phyloP scores from a whole-genome alignment of 2,329 filamentous ascomycete genomes.

The Aspergillus flavus region DNA sequence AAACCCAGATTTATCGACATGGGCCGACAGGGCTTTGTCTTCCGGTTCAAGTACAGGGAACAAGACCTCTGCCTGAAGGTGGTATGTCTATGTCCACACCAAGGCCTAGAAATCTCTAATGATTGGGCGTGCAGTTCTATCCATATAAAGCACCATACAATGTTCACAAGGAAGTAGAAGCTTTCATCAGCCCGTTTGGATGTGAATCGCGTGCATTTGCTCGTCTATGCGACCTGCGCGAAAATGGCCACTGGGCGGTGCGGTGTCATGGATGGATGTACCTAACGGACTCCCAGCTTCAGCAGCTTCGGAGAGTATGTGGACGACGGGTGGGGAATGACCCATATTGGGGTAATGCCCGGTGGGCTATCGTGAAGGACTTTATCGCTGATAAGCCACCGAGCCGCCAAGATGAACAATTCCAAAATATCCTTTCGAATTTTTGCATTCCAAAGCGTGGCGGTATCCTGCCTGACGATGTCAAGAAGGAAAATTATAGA shows the following conservation, averaged over 20 bases:
- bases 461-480: not conserved
- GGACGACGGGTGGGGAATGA: not conserved
- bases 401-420: not conserved
- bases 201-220: constrained; percentile 4
- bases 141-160: not conserved
- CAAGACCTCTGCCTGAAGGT: not conserved
- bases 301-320: not conserved
- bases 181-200: not conserved
- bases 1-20: not conserved
- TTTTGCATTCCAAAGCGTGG: not conserved
- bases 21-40: not conserved
- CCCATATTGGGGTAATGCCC: not conserved
- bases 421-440: not conserved
- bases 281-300: not conserved
- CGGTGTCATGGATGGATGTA: constrained; percentile 6
- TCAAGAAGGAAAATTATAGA: not conserved
- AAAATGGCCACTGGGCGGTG: constrained; percentile 3
- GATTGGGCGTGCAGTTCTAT: not conserved
- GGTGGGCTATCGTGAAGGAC: constrained; percentile 8
- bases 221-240: constrained; percentile 1
- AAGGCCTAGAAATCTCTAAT: too few species aligned
- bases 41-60: not conserved
- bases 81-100: not conserved
- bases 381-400: not conserved
- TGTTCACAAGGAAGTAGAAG: not conserved